Evolutionary conservation across 805 yeast genomes (phyloP).

Genomic region (Trichomonascus vanleenenianus): DNA sequence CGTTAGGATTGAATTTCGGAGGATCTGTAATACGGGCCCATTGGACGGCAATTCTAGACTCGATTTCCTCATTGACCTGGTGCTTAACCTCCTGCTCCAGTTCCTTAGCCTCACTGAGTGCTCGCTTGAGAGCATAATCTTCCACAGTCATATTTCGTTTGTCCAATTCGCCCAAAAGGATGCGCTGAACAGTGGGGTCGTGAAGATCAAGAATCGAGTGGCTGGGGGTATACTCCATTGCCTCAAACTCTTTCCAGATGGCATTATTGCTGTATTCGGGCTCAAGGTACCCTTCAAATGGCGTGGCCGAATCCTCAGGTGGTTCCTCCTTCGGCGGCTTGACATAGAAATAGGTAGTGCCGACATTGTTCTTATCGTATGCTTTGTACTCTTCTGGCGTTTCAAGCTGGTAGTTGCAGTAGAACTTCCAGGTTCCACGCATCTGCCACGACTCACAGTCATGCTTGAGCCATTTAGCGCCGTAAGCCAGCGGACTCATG

Average conservation of each 20-base stretch:
- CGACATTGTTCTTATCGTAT: conserved; percentile 4
- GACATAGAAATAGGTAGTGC: no score
- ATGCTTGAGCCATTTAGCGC: conserved; percentile 54
- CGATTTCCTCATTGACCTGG: neutral
- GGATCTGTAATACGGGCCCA: conserved; percentile 10
- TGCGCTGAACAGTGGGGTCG: neutral
- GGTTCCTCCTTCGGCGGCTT: neutral
- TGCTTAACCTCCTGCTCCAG: neutral
- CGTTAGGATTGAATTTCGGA: conserved; percentile 1
- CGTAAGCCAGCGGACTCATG: conserved; percentile 59
- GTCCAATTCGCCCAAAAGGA: neutral
- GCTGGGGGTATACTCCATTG: neutral
- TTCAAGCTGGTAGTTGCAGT: conserved; percentile 4
- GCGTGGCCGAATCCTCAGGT: neutral
- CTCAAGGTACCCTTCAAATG: neutral
- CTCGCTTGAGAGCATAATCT: neutral
- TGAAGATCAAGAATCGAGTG: neutral
- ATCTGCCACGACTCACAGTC: conserved; percentile 34
- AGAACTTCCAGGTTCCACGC: conserved; percentile 1
- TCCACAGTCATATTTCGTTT: neutral
- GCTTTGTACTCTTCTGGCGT: conserved; percentile 1
- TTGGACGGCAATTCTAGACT: conserved; percentile 5
- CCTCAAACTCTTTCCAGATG: neutral
- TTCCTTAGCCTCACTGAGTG: neutral
- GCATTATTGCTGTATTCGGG: neutral